These are phyloP conservation scores for Geotrichum candidum DNA, from an alignment of 1,139 yeast genomes.

Conservation along the genomic window DNA sequence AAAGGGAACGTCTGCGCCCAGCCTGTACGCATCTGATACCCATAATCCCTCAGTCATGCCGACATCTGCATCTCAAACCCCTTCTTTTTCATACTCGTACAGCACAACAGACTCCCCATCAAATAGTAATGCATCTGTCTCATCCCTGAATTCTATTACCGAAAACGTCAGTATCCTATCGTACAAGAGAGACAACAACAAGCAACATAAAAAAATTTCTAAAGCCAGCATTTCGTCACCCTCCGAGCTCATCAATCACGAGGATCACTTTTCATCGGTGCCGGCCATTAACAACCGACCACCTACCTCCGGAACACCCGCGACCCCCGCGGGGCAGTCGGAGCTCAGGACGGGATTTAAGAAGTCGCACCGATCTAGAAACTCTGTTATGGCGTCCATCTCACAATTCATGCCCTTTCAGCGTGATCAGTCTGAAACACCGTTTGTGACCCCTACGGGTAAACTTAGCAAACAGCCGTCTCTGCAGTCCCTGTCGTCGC, in stretches of 20 bases:
- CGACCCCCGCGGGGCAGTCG: not conserved
- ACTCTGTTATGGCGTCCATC: slow-evolving; percentile 14
- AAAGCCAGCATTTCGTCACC: slow-evolving; percentile 27
- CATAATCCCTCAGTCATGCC: not conserved
- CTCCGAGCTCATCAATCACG: slow-evolving; percentile 21
- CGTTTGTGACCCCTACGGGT: not conserved
- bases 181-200: slow-evolving; percentile 23
- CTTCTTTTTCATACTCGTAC: slow-evolving; percentile 8
- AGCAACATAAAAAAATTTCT: slow-evolving; percentile 21
- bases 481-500: not conserved
- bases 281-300: slow-evolving; percentile 1
- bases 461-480: not conserved
- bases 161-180: slow-evolving; percentile 16
- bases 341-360: not conserved
- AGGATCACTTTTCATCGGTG: slow-evolving; percentile 21
- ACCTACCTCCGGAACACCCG: not conserved
- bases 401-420: slow-evolving; percentile 10
- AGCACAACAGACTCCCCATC: not conserved
- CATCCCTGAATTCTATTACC: not conserved
- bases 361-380: slow-evolving; percentile 9
- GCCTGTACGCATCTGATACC: not conserved
- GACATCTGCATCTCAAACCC: not conserved
- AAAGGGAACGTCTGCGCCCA: not conserved
- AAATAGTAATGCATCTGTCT: not conserved
- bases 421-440: not conserved